Conservation (phyloP, 768 basidiomycete genomes). For the Boletales sp. region DNA sequence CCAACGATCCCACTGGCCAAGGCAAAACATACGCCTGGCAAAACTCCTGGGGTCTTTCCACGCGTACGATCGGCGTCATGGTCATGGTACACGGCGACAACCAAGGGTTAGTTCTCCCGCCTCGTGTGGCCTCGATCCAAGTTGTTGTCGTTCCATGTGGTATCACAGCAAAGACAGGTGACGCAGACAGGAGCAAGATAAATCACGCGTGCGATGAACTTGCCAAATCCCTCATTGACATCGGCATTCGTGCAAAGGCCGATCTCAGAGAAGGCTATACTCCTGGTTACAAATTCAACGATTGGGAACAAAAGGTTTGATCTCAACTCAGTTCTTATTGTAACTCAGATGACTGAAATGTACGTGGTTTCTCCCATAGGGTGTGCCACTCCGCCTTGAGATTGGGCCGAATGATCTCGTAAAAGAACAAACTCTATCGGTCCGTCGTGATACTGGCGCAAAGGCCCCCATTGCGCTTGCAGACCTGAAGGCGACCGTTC, state of each 20-base stretch:
- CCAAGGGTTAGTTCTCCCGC: slow-evolving; percentile 95
- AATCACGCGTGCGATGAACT: slow-evolving; percentile 76
- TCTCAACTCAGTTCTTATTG: background rate
- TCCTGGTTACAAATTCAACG: slow-evolving; percentile 98
- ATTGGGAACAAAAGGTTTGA: slow-evolving; percentile 95
- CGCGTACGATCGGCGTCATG: slow-evolving; percentile 97
- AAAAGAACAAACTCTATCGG: slow-evolving; percentile 75
- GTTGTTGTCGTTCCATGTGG: slow-evolving; percentile 92
- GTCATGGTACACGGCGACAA: slow-evolving; percentile 99
- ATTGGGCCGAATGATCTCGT: slow-evolving; percentile 91
- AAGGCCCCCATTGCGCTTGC: slow-evolving; percentile 54
- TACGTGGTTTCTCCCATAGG: slow-evolving; percentile 43
- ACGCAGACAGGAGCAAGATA: slow-evolving; percentile 65
- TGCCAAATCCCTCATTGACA: slow-evolving; percentile 65
- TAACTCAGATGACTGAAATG: background rate
- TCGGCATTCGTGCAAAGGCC: slow-evolving; percentile 79
- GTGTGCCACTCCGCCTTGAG: slow-evolving; percentile 95
- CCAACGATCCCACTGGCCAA: slow-evolving; percentile 63
- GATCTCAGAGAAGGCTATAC: slow-evolving; percentile 96
- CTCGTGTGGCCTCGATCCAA: slow-evolving; percentile 91
- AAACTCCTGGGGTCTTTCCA: slow-evolving; percentile 97
- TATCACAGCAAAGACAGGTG: slow-evolving; percentile 79
- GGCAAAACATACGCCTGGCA: slow-evolving; percentile 90
- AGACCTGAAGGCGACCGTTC: slow-evolving; percentile 48
- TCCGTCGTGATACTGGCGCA: slow-evolving; percentile 76